phyloP scores from a whole-genome alignment of 345 rosid genomes.

The Melaleuca alternifolia region DNA sequence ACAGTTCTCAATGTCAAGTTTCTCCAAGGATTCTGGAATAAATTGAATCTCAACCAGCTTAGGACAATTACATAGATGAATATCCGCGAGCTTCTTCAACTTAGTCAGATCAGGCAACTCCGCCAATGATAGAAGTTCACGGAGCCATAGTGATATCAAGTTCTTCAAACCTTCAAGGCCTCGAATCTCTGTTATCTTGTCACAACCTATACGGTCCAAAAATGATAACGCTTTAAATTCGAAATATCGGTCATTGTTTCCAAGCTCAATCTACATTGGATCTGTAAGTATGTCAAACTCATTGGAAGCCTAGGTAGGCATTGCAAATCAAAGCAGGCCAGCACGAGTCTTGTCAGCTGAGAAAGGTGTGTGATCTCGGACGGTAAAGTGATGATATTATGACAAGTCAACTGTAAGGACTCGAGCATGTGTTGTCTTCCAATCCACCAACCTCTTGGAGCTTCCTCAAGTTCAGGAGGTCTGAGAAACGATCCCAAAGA shows the following conservation, averaged over 20 bases:
- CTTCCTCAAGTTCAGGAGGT: background rate
- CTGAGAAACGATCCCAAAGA: fast-evolving
- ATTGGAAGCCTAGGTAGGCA: background rate
- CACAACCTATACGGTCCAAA: fast-evolving
- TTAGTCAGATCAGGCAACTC: background rate
- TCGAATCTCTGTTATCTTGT: background rate
- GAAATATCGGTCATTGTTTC: background rate
- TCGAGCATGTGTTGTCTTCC: background rate
- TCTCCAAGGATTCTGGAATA: background rate
- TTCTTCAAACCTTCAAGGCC: background rate
- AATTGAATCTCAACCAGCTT: background rate
- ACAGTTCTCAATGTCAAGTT: background rate
- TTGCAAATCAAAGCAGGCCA: background rate
- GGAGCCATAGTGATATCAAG: fast-evolving
- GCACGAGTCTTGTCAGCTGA: too few species aligned
- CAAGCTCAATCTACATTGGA: background rate
- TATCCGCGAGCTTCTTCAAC: background rate
- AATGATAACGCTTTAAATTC: fast-evolving
- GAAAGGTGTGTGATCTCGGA: too few species aligned
- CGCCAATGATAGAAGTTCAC: fast-evolving
- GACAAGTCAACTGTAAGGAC: background rate
- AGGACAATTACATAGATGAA: background rate
- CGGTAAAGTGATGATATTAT: background rate
- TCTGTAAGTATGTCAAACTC: too few species aligned
- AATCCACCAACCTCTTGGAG: background rate